These are phyloP conservation scores for Lichtheimia ramosa DNA, from an alignment of 371 early-diverging fungal species.

Conservation along the genomic window DNA sequence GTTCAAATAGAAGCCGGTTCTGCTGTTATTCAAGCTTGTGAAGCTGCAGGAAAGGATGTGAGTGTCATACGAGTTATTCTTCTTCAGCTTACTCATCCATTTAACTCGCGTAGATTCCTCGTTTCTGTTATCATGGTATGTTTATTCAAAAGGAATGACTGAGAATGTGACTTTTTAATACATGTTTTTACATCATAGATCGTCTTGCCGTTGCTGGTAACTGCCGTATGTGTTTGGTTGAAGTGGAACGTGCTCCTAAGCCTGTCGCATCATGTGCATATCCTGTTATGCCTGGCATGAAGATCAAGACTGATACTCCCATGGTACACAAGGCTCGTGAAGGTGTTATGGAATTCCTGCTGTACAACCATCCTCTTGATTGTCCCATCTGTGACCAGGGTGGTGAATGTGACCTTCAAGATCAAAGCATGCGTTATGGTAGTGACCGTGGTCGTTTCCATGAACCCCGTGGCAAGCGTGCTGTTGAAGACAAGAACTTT, in stretches of 20 bases:
- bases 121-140: constrained; percentile 95
- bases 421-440: constrained; percentile 96
- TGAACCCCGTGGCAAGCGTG: constrained; percentile 89
- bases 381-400: constrained; percentile 99
- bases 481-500: constrained; percentile 96
- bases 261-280: constrained; percentile 96
- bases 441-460: constrained; percentile 90
- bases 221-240: constrained; percentile 99
- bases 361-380: constrained; percentile 97
- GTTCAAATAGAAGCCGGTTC: constrained; percentile 91
- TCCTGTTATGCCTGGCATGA: constrained; percentile 97
- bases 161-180: too few species aligned
- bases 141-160: too few species aligned
- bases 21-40: constrained; percentile 97
- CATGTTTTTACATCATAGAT: constrained; percentile 48
- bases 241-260: constrained; percentile 94
- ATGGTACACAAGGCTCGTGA: constrained; percentile 97
- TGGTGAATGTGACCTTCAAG: constrained; percentile 98
- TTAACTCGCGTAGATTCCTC: constrained; percentile 67
- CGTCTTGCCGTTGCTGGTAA: constrained; percentile 96
- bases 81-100: constrained; percentile 1
- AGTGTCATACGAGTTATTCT: constrained; percentile 9
- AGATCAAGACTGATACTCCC: constrained; percentile 91
- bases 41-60: constrained; percentile 81
- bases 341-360: constrained; percentile 97